Base-by-base conservation (phyloP, 805 yeast genomes). In the Candida loeiensis region DNA sequence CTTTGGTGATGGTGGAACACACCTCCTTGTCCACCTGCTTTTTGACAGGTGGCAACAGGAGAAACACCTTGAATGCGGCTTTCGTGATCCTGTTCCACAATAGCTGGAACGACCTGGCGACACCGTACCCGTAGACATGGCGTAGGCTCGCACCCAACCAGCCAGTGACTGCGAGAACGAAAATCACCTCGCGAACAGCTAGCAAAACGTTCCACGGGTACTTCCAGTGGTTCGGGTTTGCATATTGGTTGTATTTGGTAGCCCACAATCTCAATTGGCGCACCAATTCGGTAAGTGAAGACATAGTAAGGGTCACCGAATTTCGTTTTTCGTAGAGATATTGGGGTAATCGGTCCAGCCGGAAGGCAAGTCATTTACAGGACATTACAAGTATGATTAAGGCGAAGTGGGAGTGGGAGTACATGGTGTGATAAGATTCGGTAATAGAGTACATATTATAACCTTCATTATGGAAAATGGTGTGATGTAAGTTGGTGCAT, bases 11-110 rank as follows among this genome's bases (percentile, higher is more conserved):
- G 0, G 76, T 76, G 32, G 64, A 66, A 4, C 44, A 43, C 2
- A 90, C 71, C 54, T 90, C 90, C 18, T 59, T 53, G 27, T 82
- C 79, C 5, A 91, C 82, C 49, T 75, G 76, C 1, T 54, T 45
- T 40, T 68, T 75, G 17, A 86, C 45, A 0, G 74, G 64, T 2
- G 90, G 89, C 4, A 82, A 60, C 0, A 58, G 40, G 44, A 57
- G 45, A 9, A 55, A 26, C 6, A 46, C 9, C n/a, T 26, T 29
- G 15, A 45, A 41, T n/a, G 32, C 44, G 36, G 33, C 27, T 30
- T 43, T 49, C 16, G 37, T 37, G 9, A 43, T 15, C 2, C 17
- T 18, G 2, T 6, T 19, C 14, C 33, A 21, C 20, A 34, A 13
- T 11, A 13, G 30, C 18, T 21, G 14, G 16, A 31, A 16, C 9